Evolutionary conservation across 805 yeast genomes (phyloP).

Genomic region (Saccharomycopsis amapae): DNA sequence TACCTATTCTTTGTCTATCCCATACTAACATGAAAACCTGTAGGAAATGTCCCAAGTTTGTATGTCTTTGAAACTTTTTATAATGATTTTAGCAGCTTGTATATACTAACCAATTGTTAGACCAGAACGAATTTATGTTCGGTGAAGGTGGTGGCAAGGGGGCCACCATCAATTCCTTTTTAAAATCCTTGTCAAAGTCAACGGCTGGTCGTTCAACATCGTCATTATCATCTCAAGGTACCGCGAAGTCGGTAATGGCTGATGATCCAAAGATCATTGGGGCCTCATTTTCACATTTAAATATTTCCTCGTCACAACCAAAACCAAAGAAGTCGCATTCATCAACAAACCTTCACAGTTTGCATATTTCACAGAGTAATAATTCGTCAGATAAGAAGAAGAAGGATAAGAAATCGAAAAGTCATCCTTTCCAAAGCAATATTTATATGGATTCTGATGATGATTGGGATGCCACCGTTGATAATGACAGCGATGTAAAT

Average conservation of each 20-base stretch:
- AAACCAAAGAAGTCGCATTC: slow-evolving; percentile 1
- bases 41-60: slow-evolving; percentile 3
- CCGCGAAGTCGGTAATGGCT: slow-evolving; percentile 24
- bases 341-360: slow-evolving; percentile 16
- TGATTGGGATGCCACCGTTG: slow-evolving; percentile 85
- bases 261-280: slow-evolving; percentile 42
- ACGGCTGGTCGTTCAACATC: slow-evolving; percentile 20
- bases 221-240: neutral
- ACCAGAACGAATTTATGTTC: slow-evolving; percentile 50
- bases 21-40: neutral
- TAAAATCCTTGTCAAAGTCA: slow-evolving; percentile 33
- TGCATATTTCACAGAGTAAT: too few relatives aligned
- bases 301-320: slow-evolving; percentile 24
- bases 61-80: neutral
- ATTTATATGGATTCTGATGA: slow-evolving; percentile 70
- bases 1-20: neutral
- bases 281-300: slow-evolving; percentile 51
- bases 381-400: neutral
- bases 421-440: slow-evolving; percentile 19
- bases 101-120: neutral
- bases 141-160: slow-evolving; percentile 67
- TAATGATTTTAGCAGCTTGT: too few relatives aligned
- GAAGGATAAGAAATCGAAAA: neutral
- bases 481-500: slow-evolving; percentile 27
- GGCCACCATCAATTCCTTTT: slow-evolving; percentile 45